Evolutionary conservation across 192 early-diverging fungal genomes (phyloP).

Genomic region (Podila horticola): DNA sequence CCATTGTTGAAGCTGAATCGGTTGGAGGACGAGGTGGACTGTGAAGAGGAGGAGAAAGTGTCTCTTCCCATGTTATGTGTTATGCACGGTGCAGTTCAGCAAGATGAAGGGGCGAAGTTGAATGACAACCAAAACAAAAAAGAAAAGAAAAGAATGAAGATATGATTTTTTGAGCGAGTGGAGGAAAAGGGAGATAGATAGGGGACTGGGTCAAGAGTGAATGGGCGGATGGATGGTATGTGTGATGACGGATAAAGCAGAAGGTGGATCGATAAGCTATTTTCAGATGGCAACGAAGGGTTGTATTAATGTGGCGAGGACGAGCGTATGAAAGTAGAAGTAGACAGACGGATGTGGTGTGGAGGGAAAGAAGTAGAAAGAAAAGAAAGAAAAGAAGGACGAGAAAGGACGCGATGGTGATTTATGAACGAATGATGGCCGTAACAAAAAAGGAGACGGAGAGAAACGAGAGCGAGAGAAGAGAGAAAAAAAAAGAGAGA

Average conservation of each 20-base stretch:
- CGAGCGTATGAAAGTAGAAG: neutral
- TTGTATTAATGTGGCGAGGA: no score
- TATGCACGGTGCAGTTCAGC: neutral
- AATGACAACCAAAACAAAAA: neutral
- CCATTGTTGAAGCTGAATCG: slow-evolving; percentile 28
- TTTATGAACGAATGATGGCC: neutral
- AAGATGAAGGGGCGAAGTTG: neutral
- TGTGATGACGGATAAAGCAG: no score
- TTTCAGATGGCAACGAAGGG: no score
- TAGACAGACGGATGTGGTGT: neutral
- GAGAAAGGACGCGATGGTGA: neutral
- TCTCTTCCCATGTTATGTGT: slow-evolving; percentile 9
- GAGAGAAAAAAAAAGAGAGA: neutral
- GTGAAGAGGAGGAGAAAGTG: neutral
- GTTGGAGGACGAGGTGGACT: slow-evolving; percentile 31
- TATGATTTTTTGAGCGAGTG: no score
- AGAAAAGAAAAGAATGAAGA: no score
- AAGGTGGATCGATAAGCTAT: no score
- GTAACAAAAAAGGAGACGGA: slow-evolving; percentile 5
- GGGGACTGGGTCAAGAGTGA: neutral
- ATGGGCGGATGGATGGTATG: no score
- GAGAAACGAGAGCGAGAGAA: no score
- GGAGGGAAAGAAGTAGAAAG: neutral
- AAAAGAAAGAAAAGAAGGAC: neutral
- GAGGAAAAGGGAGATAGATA: neutral